Percentiles rank a stretch among this genome's conserved stretches.
Evolutionary conservation across 2,329 filamentous ascomycete species (phyloP).

Genomic region (Cladobotryum protrusum): DNA sequence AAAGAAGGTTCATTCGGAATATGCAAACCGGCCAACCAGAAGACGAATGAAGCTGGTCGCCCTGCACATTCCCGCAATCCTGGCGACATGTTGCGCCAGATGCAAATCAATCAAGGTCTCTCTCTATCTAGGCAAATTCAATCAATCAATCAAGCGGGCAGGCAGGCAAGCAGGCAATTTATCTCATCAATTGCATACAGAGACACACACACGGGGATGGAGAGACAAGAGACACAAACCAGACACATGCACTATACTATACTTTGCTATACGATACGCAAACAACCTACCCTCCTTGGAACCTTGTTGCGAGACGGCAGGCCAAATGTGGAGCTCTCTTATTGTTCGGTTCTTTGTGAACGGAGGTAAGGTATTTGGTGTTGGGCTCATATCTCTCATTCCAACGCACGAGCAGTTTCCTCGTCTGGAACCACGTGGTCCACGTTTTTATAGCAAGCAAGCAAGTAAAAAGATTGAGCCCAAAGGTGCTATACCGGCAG

Average conservation of each 20-base stretch:
- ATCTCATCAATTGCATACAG: neutral
- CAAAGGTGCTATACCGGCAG: slow-evolving; percentile 1
- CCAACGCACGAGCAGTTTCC: neutral
- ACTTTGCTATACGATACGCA: slow-evolving; percentile 1
- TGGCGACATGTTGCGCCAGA: slow-evolving; percentile 1
- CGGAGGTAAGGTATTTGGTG: neutral
- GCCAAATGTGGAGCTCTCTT: neutral
- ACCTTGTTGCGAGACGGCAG: too few relatives aligned
- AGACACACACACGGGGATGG: too few relatives aligned
- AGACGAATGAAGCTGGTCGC: neutral
- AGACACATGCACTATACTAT: slow-evolving; percentile 6
- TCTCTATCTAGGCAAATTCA: neutral
- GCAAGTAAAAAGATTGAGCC: too few relatives aligned
- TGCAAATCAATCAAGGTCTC: neutral
- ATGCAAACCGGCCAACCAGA: neutral
- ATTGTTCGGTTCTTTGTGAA: neutral
- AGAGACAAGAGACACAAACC: neutral
- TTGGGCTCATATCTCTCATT: neutral
- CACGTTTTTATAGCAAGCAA: slow-evolving; percentile 1
- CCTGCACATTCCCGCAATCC: slow-evolving; percentile 7
- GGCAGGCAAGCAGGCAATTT: slow-evolving; percentile 1
- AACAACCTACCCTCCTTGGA: neutral
- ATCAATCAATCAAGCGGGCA: neutral
- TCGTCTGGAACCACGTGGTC: slow-evolving; percentile 12
- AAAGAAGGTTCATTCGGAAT: too few relatives aligned